Base-by-base conservation (phyloP, 164 flowering plant species). In the Aristolochia fimbriata region DNA sequence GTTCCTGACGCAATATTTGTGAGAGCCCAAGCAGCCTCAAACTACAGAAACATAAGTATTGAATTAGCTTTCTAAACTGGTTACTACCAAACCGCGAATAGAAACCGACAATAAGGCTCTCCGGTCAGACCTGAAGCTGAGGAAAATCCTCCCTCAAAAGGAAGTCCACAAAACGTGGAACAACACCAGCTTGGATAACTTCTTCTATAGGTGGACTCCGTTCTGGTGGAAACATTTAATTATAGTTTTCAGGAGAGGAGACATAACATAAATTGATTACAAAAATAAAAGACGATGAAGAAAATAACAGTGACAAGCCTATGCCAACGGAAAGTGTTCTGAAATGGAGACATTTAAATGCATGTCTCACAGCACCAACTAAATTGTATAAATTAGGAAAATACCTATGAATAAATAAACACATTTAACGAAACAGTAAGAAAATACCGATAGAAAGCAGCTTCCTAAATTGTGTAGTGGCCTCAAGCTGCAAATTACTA, bases 1-100 rank as follows among this genome's bases (percentile, higher is more conserved):
- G 97, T 87, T 54, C 97, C 94, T 62, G 97, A 87, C 23, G 97
- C 97, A 76, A 90, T 80, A 74, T 90, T 90, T 16, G 97, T 90
- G 70, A 90, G 72, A 60, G 93, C 95, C 97, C 97, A 90, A 25
- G 97, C 97, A 21, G 97, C 97, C 68, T 90, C 97, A 77, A 90
- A 87, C 95, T 87, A 76, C 69, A 13, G 20, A 52, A 41, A 66
- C 23, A 31, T 19, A 22, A 50, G 22, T 17, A 54, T 24, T 23
- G 19, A 63, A 6, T 15, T 19, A 11, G 0, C 0, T 30, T 22
- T 12, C 19, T 7, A 47, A 25, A n/a, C 37, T 3, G 15, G 47
- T 2, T 30, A 61, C 15, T 50, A 14, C n/a, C 13, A 3, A 23
- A 25, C 46, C 49, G 30, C 30, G 21, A 70, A 13, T 47, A 16